Conservation (phyloP, 805 yeast genomes). For the Peterozyma xylosa region DNA sequence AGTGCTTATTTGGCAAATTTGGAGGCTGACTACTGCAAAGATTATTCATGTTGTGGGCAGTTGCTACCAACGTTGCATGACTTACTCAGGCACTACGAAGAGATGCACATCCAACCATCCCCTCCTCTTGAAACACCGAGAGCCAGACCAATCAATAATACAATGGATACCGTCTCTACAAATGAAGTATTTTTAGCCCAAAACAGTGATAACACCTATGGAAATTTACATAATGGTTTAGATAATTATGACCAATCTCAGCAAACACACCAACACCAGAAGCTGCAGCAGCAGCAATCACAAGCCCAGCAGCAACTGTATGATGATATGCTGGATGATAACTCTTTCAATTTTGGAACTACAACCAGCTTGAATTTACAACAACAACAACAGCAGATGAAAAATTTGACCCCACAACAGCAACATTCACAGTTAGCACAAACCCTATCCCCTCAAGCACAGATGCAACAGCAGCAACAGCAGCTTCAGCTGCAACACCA, state of each 20-base stretch:
- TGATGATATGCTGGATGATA: not conserved
- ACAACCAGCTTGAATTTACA: slow-evolving; percentile 2
- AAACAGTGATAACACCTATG: slow-evolving; percentile 26
- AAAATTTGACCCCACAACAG: slow-evolving; percentile 9
- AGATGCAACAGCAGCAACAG: slow-evolving; percentile 12
- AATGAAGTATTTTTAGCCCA: slow-evolving; percentile 76
- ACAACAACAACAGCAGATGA: slow-evolving; percentile 14
- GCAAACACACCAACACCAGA: slow-evolving; percentile 9
- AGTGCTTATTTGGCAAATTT: slow-evolving; percentile 84
- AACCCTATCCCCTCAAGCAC: slow-evolving; percentile 6
- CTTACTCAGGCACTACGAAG: slow-evolving; percentile 89
- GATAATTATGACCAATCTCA: slow-evolving; percentile 12
- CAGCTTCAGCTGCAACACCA: slow-evolving; percentile 14
- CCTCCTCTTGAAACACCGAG: slow-evolving; percentile 33
- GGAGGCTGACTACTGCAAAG: slow-evolving; percentile 95
- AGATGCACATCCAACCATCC: slow-evolving; percentile 72
- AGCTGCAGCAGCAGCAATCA: slow-evolving; percentile 1
- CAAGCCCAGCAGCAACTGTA: slow-evolving; percentile 7
- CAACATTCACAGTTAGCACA: slow-evolving; percentile 10
- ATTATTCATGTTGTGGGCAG: slow-evolving; percentile 94
- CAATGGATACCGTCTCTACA: slow-evolving; percentile 85
- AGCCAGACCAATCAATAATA: slow-evolving; percentile 46
- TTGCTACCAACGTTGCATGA: slow-evolving; percentile 90
- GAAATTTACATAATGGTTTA: slow-evolving; percentile 19
- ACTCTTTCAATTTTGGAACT: slow-evolving; percentile 1